Percentiles rank a stretch among this genome's conserved stretches.
Evolutionary conservation across 768 basidiomycete genomes (phyloP).

Genomic region (Russula lepida): DNA sequence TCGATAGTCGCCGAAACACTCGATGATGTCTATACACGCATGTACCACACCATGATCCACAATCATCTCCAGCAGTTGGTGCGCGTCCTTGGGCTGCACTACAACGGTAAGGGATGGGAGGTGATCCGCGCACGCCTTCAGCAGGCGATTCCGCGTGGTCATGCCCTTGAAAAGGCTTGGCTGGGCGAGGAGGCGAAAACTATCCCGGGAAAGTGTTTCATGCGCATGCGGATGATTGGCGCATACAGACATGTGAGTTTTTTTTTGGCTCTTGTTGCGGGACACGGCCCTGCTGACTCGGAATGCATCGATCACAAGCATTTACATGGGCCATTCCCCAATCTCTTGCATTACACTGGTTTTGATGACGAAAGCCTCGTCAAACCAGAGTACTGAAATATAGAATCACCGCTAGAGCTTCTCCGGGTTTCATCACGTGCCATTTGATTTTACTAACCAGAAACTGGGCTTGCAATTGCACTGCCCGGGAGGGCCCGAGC

Average conservation of each 20-base stretch:
- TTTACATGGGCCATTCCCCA: conserved; percentile 46
- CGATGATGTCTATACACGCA: conserved; percentile 48
- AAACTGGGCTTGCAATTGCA: conserved; percentile 25
- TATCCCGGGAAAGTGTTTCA: conserved; percentile 46
- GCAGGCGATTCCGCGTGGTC: conserved; percentile 37
- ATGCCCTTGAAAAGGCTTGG: conserved; percentile 44
- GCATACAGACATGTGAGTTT: conserved; percentile 47
- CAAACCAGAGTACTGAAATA: not conserved
- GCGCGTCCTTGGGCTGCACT: conserved; percentile 48
- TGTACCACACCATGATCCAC: conserved; percentile 52
- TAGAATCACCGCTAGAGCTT: too few relatives aligned
- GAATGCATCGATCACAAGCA: conserved; percentile 31
- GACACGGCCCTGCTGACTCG: not conserved
- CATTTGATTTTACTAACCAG: conserved; percentile 24
- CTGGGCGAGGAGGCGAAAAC: conserved; percentile 40
- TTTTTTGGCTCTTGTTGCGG: conserved; percentile 12
- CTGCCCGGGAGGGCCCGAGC: conserved; percentile 21
- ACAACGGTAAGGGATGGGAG: conserved; percentile 46
- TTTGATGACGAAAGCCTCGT: conserved; percentile 15
- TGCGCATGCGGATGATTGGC: conserved; percentile 50
- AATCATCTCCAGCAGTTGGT: conserved; percentile 54
- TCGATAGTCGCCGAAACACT: conserved; percentile 40
- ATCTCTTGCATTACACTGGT: conserved; percentile 44
- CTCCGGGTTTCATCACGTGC: conserved; percentile 10
- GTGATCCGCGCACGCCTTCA: conserved; percentile 40